phyloP scores from a whole-genome alignment of 192 early-diverging fungal genomes.

The Coemansia sp. region DNA sequence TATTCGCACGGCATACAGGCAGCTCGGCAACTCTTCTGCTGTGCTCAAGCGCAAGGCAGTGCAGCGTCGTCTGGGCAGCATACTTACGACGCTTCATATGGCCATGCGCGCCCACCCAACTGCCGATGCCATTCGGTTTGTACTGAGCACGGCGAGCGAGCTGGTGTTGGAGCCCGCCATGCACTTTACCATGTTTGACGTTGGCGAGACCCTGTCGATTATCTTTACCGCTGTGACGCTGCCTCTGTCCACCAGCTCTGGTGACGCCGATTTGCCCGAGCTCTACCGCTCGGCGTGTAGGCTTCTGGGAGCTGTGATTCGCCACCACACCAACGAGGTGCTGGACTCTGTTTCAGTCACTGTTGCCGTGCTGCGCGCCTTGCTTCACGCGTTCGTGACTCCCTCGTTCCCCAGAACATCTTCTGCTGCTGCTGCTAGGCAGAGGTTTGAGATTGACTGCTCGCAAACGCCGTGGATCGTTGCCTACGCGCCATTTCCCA shows the following conservation, averaged over 20 bases:
- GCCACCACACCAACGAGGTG: constrained; percentile 25
- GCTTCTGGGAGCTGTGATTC: constrained; percentile 23
- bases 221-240: constrained; percentile 10
- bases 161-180: constrained; percentile 25
- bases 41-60: constrained; percentile 26
- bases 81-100: constrained; percentile 25
- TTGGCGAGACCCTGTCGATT: constrained; percentile 25
- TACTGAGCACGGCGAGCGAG: constrained; percentile 21
- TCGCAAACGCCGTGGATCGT: constrained; percentile 42
- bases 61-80: constrained; percentile 26
- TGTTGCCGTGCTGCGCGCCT: constrained; percentile 14
- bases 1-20: constrained; percentile 21
- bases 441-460: constrained; percentile 6
- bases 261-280: background rate
- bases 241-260: constrained; percentile 3
- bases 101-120: background rate
- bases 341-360: constrained; percentile 34
- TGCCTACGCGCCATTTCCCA: constrained; percentile 30
- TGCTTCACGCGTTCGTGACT: constrained; percentile 47
- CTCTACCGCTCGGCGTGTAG: constrained; percentile 28
- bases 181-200: constrained; percentile 39
- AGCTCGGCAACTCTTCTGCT: constrained; percentile 5
- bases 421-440: background rate
- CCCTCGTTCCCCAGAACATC: constrained; percentile 12
- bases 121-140: background rate